Conservation (phyloP, 306 rosid species). For the Aeschynomene evenia region DNA sequence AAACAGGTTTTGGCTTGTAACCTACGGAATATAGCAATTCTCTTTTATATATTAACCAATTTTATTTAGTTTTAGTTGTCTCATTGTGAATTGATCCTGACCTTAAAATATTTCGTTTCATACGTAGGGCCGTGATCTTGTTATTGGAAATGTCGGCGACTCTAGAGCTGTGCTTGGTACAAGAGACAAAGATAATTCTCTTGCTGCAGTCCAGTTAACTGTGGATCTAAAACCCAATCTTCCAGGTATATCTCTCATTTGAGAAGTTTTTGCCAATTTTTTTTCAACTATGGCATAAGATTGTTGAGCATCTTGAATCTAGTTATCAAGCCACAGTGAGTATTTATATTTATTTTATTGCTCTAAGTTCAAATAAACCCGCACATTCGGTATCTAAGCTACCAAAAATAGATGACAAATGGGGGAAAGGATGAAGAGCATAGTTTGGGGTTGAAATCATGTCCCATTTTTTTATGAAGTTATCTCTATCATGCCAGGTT, state of each 20-base stretch:
- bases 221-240: slow-evolving; percentile 99
- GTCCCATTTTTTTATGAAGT: neutral
- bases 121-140: slow-evolving; percentile 77
- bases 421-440: neutral
- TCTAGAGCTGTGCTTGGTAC: slow-evolving; percentile 93
- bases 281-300: slow-evolving; percentile 1
- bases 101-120: slow-evolving; percentile 19
- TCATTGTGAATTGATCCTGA: slow-evolving; percentile 31
- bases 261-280: neutral
- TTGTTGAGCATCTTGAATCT: slow-evolving; percentile 12
- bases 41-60: neutral
- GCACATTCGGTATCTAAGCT: neutral
- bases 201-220: slow-evolving; percentile 83
- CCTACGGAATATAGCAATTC: neutral
- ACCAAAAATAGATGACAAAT: neutral
- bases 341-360: neutral
- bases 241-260: slow-evolving; percentile 64
- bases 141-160: slow-evolving; percentile 91
- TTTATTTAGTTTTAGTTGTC: slow-evolving; percentile 6
- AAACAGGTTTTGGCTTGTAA: slow-evolving; percentile 67
- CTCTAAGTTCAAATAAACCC: neutral
- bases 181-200: slow-evolving; percentile 66
- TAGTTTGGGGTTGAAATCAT: neutral
- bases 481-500: slow-evolving; percentile 2
- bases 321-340: neutral